Conservation (phyloP, 2,329 filamentous ascomycete genomes). For the Cercospora beticola region DNA sequence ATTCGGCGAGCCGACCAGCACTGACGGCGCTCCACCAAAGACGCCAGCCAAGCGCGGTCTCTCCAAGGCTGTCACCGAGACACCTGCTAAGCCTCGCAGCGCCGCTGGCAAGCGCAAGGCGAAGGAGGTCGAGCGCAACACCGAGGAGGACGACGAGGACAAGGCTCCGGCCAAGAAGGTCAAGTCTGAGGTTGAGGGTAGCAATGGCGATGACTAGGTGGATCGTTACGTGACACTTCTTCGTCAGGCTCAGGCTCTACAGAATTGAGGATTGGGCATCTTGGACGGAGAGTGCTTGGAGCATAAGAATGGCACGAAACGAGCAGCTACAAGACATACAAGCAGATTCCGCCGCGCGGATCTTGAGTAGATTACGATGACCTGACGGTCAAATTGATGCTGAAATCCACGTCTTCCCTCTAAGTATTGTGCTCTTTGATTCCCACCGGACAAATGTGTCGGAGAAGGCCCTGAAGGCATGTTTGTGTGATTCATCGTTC, state of each 20-base stretch:
- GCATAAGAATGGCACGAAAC: neutral
- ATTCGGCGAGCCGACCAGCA: conserved; percentile 3
- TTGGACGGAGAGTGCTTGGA: neutral
- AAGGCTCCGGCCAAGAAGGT: conserved; percentile 12
- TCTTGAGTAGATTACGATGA: neutral
- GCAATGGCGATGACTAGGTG: conserved; percentile 8
- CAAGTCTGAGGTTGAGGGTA: conserved; percentile 3
- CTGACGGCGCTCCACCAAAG: neutral
- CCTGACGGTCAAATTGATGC: neutral
- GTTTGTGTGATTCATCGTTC: neutral
- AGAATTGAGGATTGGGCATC: neutral
- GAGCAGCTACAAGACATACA: neutral
- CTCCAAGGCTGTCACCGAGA: neutral
- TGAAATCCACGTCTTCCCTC: neutral
- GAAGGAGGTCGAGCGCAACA: neutral
- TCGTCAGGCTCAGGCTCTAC: neutral
- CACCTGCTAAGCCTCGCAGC: neutral
- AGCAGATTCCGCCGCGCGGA: neutral
- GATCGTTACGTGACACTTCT: conserved; percentile 1
- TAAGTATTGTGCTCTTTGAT: neutral
- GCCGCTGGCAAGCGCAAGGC: conserved; percentile 12
- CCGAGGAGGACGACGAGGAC: conserved; percentile 3
- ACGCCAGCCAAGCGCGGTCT: conserved; percentile 8
- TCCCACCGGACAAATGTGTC: neutral
- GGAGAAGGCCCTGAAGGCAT: neutral